Percentiles rank a stretch among this genome's conserved stretches.
Evolutionary conservation across 352 stramenopile species (phyloP).

Genomic region (Phytophthora citricola): DNA sequence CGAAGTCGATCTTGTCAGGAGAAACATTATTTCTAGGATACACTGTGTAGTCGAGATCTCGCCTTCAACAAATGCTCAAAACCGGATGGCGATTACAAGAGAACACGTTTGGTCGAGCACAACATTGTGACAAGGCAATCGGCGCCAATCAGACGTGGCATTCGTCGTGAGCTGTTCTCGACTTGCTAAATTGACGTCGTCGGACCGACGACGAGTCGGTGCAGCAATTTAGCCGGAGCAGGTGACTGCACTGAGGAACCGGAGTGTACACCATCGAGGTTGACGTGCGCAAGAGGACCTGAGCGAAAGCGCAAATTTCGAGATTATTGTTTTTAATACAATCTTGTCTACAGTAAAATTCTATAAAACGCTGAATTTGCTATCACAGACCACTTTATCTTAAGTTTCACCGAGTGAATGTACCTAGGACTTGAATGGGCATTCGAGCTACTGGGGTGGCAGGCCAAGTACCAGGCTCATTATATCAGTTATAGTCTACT

Average conservation of each 20-base stretch:
- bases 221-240: neutral
- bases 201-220: too few species aligned
- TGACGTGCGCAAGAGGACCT: neutral
- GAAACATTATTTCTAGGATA: too few species aligned
- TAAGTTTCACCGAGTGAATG: too few species aligned
- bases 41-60: constrained; percentile 2
- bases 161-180: constrained; percentile 11
- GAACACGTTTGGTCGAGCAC: neutral
- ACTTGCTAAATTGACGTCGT: constrained; percentile 6
- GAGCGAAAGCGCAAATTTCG: too few species aligned
- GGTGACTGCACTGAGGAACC: neutral
- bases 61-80: constrained; percentile 1
- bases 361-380: too few species aligned
- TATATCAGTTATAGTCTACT: too few species aligned
- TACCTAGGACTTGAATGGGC: too few species aligned
- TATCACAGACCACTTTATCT: too few species aligned
- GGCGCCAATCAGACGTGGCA: constrained; percentile 25
- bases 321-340: too few species aligned
- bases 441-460: too few species aligned
- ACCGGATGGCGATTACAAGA: constrained; percentile 22
- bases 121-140: constrained; percentile 20
- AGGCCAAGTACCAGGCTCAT: too few species aligned
- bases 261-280: neutral
- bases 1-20: neutral
- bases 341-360: too few species aligned